Evolutionary conservation across 2,329 filamentous ascomycete species (phyloP).

Genomic region (Passalora sequoiae): DNA sequence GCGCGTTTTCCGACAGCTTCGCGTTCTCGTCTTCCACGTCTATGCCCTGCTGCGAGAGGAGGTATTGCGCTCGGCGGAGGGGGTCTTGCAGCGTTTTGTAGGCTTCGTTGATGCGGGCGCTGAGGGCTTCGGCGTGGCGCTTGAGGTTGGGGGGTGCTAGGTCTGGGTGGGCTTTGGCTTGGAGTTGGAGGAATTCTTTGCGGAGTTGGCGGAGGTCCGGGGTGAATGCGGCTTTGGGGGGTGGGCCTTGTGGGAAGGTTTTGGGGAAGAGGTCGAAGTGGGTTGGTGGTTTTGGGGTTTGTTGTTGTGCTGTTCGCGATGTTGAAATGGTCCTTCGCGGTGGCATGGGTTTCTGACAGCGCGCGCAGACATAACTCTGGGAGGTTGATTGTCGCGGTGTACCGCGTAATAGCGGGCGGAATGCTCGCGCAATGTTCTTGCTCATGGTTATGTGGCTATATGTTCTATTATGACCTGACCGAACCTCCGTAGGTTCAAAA

Average conservation of each 20-base stretch:
- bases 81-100: slow-evolving; percentile 80
- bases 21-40: slow-evolving; percentile 77
- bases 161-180: slow-evolving; percentile 72
- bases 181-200: slow-evolving; percentile 79
- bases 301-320: background rate
- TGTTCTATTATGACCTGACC: too few species aligned
- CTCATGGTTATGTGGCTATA: background rate
- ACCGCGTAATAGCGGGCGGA: background rate
- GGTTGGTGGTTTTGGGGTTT: slow-evolving; percentile 41
- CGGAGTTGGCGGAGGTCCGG: slow-evolving; percentile 67
- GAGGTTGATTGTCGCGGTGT: background rate
- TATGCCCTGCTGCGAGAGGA: slow-evolving; percentile 62
- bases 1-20: slow-evolving; percentile 56
- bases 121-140: slow-evolving; percentile 67
- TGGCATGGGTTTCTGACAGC: background rate
- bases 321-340: background rate
- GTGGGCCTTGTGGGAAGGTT: slow-evolving; percentile 70
- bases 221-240: slow-evolving; percentile 68
- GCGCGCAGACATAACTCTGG: background rate
- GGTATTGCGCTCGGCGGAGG: slow-evolving; percentile 78
- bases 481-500: too few species aligned
- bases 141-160: slow-evolving; percentile 49
- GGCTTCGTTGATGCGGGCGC: slow-evolving; percentile 80
- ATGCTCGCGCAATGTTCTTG: background rate
- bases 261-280: slow-evolving; percentile 86